Percentiles rank a stretch among this genome's conserved stretches.
phyloP scores from a whole-genome alignment of 1,284 basidiomycete species.

The Melanopsichium pennsylvanicum region DNA sequence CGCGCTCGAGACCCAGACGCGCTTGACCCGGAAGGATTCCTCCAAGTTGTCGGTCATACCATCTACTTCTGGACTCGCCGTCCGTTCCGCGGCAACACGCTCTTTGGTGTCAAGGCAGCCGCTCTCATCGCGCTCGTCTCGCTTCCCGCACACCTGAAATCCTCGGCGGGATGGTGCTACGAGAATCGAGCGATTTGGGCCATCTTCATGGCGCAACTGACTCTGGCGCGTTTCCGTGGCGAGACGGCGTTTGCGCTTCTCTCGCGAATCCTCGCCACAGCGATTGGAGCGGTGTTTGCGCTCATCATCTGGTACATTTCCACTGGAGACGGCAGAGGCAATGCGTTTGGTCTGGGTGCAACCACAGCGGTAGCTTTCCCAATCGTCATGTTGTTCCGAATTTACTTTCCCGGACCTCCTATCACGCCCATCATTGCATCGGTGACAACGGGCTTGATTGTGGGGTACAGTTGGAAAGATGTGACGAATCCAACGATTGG shows the following conservation, averaged over 20 bases:
- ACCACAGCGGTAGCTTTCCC: slow-evolving; percentile 77
- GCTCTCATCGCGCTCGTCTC: slow-evolving; percentile 71
- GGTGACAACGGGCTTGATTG: slow-evolving; percentile 71
- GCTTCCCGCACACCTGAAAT: slow-evolving; percentile 49
- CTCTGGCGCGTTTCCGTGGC: slow-evolving; percentile 55
- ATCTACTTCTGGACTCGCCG: slow-evolving; percentile 29
- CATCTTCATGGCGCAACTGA: slow-evolving; percentile 63
- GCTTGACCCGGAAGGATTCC: slow-evolving; percentile 70
- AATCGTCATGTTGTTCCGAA: slow-evolving; percentile 69
- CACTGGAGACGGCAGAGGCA: slow-evolving; percentile 68
- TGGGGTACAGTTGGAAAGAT: slow-evolving; percentile 59
- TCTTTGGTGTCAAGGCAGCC: slow-evolving; percentile 83
- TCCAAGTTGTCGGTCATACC: slow-evolving; percentile 50
- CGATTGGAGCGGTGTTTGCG: slow-evolving; percentile 71
- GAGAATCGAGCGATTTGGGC: slow-evolving; percentile 60
- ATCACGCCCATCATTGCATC: slow-evolving; percentile 79
- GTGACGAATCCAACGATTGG: slow-evolving; percentile 46
- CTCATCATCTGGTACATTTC: slow-evolving; percentile 75
- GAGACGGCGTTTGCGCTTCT: slow-evolving; percentile 59
- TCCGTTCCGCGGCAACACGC: slow-evolving; percentile 64
- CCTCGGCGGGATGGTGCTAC: slow-evolving; percentile 58
- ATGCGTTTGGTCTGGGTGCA: slow-evolving; percentile 77
- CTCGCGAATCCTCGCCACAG: slow-evolving; percentile 50
- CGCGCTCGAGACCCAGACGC: slow-evolving; percentile 77
- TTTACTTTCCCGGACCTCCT: slow-evolving; percentile 78